These are phyloP conservation scores for Luvunga scandens DNA, from an alignment of 345 rosid species.

Conservation along the genomic window DNA sequence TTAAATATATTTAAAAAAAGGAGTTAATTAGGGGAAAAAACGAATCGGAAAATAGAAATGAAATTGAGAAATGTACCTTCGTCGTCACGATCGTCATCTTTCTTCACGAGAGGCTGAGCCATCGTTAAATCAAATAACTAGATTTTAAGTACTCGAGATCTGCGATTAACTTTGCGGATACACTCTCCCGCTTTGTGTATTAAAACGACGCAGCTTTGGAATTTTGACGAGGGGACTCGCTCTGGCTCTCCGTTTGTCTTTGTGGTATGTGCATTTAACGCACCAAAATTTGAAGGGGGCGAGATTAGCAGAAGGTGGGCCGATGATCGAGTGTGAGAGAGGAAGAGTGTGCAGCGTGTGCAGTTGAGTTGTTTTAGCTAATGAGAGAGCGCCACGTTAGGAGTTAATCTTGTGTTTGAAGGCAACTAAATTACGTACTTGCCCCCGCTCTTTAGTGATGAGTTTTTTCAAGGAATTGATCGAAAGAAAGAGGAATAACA, in stretches of 20 bases:
- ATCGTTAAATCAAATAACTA: conserved; percentile 31
- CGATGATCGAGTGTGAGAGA: conserved; percentile 4
- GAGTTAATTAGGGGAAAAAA: background rate
- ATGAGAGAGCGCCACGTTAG: conserved; percentile 9
- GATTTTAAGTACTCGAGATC: conserved; percentile 24
- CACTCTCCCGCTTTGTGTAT: background rate
- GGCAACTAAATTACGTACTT: background rate
- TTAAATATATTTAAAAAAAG: background rate
- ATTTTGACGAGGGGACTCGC: conserved; percentile 22
- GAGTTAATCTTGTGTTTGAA: background rate
- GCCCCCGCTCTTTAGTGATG: background rate
- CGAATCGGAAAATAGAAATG: conserved; percentile 9
- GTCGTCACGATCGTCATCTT: conserved; percentile 98
- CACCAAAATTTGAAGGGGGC: background rate
- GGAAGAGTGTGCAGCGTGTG: background rate
- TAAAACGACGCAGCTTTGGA: conserved; percentile 19
- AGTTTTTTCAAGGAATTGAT: background rate
- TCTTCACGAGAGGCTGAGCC: conserved; percentile 97
- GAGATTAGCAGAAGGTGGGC: background rate
- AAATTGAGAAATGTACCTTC: conserved; percentile 53
- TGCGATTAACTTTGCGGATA: background rate
- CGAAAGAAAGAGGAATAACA: background rate
- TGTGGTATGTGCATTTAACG: background rate
- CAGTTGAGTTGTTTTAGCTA: background rate
- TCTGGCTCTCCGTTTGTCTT: background rate